A percentile compares a stretch with the other conserved stretches of the same genome.
Evolutionary conservation across 768 basidiomycete species (phyloP).

Genomic region (Daedaleopsis sinensis): DNA sequence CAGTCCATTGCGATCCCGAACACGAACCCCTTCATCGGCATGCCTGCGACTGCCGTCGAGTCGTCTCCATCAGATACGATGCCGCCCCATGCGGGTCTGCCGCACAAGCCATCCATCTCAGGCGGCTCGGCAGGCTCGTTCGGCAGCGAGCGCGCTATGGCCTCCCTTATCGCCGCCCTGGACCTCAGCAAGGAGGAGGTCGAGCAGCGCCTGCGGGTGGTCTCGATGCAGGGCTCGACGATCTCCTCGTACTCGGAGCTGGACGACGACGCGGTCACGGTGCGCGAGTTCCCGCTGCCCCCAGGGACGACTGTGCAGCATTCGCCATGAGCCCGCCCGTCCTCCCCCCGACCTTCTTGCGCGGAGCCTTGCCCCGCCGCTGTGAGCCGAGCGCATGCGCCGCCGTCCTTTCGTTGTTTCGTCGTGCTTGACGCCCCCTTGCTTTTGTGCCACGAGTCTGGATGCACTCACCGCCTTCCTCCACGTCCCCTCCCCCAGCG

Average conservation of each 20-base stretch:
- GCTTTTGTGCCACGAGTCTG: constrained; percentile 16
- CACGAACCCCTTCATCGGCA: constrained; percentile 49
- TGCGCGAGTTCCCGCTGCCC: constrained; percentile 26
- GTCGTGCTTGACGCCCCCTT: constrained; percentile 17
- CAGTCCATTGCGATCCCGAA: constrained; percentile 5
- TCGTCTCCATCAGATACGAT: constrained; percentile 31
- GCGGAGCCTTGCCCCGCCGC: neutral
- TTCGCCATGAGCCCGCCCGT: constrained; percentile 5
- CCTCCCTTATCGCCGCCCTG: constrained; percentile 71
- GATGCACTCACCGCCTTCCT: constrained; percentile 14
- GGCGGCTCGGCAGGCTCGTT: constrained; percentile 38
- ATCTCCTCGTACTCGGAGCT: constrained; percentile 33
- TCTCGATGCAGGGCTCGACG: constrained; percentile 54
- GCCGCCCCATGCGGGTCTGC: constrained; percentile 29
- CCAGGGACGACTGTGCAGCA: constrained; percentile 10
- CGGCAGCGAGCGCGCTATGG: constrained; percentile 55
- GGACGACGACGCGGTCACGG: constrained; percentile 24
- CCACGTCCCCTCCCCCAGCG: neutral
- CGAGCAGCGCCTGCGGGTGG: constrained; percentile 53
- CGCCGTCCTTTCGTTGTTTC: constrained; percentile 19
- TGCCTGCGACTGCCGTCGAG: constrained; percentile 20
- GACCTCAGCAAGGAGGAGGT: constrained; percentile 50
- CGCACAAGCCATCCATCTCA: constrained; percentile 35
- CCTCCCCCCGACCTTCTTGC: neutral
- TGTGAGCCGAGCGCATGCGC: constrained; percentile 21